Evolutionary conservation across 2,329 filamentous ascomycete species (phyloP), one percentile per base, ranked within the genome.

Genomic region (Fusarium sp.): DNA sequence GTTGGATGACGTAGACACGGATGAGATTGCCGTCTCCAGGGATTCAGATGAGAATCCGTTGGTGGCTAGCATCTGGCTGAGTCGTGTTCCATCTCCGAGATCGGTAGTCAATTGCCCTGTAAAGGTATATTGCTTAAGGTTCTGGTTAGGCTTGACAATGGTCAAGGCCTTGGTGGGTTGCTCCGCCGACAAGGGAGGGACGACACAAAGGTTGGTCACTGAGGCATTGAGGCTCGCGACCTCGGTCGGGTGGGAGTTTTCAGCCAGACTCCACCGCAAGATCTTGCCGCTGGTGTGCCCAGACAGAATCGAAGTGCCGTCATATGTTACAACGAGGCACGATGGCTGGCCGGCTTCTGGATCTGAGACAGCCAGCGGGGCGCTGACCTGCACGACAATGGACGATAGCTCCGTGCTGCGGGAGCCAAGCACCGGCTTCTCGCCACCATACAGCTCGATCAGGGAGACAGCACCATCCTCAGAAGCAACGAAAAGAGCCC

Each of bases 211-310:
- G 76, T 97, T 98, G 13, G 94, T 97, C 37, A 98, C 91, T 20
- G 95, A 91, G 5, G 94, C 93, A 64, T 95, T 95, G 67, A 97
- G 88, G 68, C 93, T 93, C 3, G 90, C 87, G 56, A 96, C 79
- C 62, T 92, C 91, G 4, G 91, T 89, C 2, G 90, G 88, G 71
- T 93, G 92, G 68, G 90, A 91, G 69, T 90, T 90, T 74, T 92
- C 91, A 41, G 91, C 91, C 30, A 96, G 88, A 80, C 94, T 94
- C 96, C 96, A 98, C 64, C 89, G 88, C 35, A 94, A 85, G 45
- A 98, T 88, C 78, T 93, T 94, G 60, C 96, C 96, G 76, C 89
- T 93, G 20, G 89, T 86, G 79, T 98, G 95, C 7, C 95, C 95
- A 4, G 95, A 95, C 30, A 98, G 83, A 25, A 98, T 85, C 9